Base-by-base conservation (phyloP, 768 basidiomycete species). In the Mycena rosella region DNA sequence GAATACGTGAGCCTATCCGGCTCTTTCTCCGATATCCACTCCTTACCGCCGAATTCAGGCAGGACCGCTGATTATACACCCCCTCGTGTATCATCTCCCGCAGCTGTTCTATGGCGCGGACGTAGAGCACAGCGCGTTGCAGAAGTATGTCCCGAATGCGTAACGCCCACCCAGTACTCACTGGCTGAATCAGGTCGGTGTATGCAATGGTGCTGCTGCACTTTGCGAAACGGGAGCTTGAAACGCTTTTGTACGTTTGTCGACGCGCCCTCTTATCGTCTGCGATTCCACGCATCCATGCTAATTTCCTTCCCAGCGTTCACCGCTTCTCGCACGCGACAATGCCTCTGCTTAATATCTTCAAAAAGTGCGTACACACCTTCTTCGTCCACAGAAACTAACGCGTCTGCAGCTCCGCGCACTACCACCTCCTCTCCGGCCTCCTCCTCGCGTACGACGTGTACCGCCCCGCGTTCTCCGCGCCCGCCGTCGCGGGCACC, bases 311-410 rank as follows among this genome's bases (percentile, higher is more conserved):
- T 10, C 24, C 93, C 26, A 95, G 93, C 74, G 88, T 99, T 2
- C 98, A 99, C 77, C 92, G 94, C 14, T 99, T 98, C 85, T 98
- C 96, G 32, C 89, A 96, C 79, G 93, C 90, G 2, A 98, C 97
- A 0, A 97, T 99, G 93, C 98, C 97, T 2, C 79, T 91, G 64
- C 74, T 75, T 65, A 94, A 95, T 76, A 87, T 99, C 38, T 91
- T 97, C 83, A 93, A 91, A 78, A 99, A 99, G 97, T 98, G 61
- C 18, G 45, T 26, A 5, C 22, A 47, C 5, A 11, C 45, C 22
- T 7, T 30, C 10, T 36, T 22, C n/a, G 20, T 20, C 5, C 14
- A 20, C 38, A 38, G 3, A 9, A 17, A 32, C 10, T 51, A 20
- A 45, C 15, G 32, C 55, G 24, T 20, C 26, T 2, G 65, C 71